Evolutionary conservation across 306 rosid genomes (phyloP).

Genomic region (Coriaria nepalensis): DNA sequence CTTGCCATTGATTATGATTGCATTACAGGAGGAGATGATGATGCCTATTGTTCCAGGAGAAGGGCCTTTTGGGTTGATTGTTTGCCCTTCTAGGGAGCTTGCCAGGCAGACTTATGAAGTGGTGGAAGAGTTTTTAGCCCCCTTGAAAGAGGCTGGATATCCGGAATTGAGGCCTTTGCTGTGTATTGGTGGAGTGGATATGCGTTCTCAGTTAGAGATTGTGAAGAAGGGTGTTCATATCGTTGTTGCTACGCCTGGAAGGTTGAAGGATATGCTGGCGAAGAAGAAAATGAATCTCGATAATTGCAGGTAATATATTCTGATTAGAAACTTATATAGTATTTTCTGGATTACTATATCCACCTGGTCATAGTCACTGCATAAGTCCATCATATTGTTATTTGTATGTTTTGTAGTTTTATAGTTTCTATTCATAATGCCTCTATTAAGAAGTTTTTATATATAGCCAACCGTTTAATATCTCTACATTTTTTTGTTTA

Average conservation of each 20-base stretch:
- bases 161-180: constrained; percentile 85
- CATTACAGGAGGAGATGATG: constrained; percentile 87
- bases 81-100: constrained; percentile 89
- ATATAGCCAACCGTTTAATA: too few relatives aligned
- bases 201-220: constrained; percentile 69
- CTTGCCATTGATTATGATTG: constrained; percentile 85
- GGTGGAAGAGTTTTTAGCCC: constrained; percentile 54
- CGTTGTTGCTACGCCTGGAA: constrained; percentile 93
- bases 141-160: constrained; percentile 79
- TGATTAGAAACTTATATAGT: too few relatives aligned
- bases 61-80: constrained; percentile 73
- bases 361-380: too few relatives aligned
- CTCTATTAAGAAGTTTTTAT: too few relatives aligned
- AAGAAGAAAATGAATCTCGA: constrained; percentile 90
- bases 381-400: not conserved
- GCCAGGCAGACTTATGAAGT: constrained; percentile 95
- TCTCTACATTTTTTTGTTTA: too few relatives aligned
- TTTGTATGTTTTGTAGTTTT: not conserved
- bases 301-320: constrained; percentile 42
- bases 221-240: constrained; percentile 92
- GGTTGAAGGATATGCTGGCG: constrained; percentile 90
- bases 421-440: too few relatives aligned
- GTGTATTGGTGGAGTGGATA: constrained; percentile 92
- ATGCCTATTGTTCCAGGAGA: constrained; percentile 87
- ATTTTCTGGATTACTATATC: too few relatives aligned